phyloP scores from a whole-genome alignment of 2,329 filamentous ascomycete genomes.

The Fusarium newnesense region DNA sequence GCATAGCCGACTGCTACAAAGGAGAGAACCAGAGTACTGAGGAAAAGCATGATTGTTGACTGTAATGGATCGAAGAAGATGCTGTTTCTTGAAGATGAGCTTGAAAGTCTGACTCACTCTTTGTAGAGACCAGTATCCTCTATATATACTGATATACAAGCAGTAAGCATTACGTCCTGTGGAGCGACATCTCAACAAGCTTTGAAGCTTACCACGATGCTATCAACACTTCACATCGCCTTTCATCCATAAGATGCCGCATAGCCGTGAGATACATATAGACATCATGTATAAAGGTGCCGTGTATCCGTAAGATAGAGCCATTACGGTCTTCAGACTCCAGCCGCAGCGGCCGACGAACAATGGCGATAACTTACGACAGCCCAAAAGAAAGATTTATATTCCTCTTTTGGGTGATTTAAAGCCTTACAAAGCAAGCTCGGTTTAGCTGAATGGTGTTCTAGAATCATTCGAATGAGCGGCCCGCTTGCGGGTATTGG shows the following conservation, averaged over 20 bases:
- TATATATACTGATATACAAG: background rate
- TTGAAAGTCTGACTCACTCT: background rate
- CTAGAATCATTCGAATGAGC: background rate
- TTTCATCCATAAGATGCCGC: background rate
- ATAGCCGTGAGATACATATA: background rate
- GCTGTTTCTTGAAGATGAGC: background rate
- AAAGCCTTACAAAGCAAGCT: background rate
- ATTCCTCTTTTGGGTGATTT: background rate
- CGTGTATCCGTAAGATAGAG: background rate
- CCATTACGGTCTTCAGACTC: background rate
- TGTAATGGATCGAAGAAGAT: accelerated
- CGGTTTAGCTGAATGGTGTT: background rate
- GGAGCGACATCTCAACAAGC: no score
- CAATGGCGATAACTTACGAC: accelerated
- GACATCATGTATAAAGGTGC: background rate
- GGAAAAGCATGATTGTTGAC: background rate
- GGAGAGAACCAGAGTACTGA: background rate
- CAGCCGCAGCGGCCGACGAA: background rate
- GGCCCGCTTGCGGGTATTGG: background rate
- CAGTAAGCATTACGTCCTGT: accelerated
- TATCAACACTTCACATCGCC: no score
- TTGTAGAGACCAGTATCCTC: accelerated
- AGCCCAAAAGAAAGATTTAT: background rate
- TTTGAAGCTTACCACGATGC: background rate
- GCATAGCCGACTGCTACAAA: background rate